Conservation (phyloP, 306 rosid genomes). For the Rubus parviflorus region DNA sequence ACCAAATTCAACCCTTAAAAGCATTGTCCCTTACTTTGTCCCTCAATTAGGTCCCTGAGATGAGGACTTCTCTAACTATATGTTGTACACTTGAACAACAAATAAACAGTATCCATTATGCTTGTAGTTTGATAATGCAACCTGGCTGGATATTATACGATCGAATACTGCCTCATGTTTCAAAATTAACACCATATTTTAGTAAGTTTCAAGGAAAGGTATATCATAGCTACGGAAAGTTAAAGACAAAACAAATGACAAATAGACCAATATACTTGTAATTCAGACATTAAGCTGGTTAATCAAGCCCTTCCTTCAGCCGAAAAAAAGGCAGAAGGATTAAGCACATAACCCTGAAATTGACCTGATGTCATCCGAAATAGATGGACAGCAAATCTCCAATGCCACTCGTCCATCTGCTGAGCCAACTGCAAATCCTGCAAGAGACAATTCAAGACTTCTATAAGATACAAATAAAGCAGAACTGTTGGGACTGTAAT, state of each 20-base stretch:
- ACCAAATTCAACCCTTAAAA: not conserved
- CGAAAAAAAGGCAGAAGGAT: constrained; percentile 3
- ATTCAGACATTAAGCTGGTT: constrained; percentile 16
- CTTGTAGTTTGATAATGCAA: not conserved
- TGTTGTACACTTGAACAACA: not conserved
- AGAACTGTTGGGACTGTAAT: not conserved
- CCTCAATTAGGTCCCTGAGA: not conserved
- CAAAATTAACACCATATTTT: not conserved
- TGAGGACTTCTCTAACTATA: not conserved
- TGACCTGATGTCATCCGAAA: constrained; percentile 62
- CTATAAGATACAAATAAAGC: not conserved
- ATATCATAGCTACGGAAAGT: not conserved
- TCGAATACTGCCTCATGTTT: not conserved
- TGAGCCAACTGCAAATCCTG: constrained; percentile 89
- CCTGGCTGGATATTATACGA: not conserved
- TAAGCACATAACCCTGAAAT: constrained; percentile 26
- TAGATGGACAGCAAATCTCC: constrained; percentile 52
- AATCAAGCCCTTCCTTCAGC: constrained; percentile 14
- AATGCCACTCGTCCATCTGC: constrained; percentile 89
- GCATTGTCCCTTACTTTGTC: not conserved
- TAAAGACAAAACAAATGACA: not conserved
- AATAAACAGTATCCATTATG: not conserved
- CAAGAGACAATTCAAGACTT: constrained; percentile 22
- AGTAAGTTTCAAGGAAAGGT: not conserved
- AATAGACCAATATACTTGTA: not conserved